Evolutionary conservation across 2,329 filamentous ascomycete genomes (phyloP).

Genomic region (Fusarium sp.): DNA sequence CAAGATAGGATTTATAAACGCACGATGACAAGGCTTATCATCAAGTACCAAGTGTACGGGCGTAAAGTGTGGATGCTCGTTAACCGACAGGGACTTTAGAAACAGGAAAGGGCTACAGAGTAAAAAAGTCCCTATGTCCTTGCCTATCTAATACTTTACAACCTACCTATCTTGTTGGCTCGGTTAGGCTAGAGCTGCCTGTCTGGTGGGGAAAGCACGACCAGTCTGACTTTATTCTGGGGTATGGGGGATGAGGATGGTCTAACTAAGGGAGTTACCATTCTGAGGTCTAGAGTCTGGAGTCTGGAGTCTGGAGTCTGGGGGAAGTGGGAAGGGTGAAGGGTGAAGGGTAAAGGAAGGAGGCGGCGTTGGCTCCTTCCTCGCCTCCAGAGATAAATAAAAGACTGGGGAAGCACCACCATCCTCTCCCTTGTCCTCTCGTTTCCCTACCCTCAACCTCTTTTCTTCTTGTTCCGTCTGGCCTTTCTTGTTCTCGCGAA

Average conservation of each 20-base stretch:
- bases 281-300: constrained; percentile 11
- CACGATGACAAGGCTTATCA: background rate
- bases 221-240: constrained; percentile 10
- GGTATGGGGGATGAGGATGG: background rate
- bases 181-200: background rate
- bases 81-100: constrained; percentile 1
- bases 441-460: constrained; percentile 10
- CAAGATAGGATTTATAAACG: constrained; percentile 11
- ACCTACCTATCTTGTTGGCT: background rate
- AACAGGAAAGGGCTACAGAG: background rate
- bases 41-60: constrained; percentile 1
- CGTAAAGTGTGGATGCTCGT: background rate
- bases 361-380: constrained; percentile 18
- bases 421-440: constrained; percentile 5
- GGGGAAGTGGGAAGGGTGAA: too few relatives aligned
- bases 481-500: background rate
- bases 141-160: background rate
- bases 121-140: constrained; percentile 1
- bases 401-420: constrained; percentile 15
- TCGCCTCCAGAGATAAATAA: constrained; percentile 35
- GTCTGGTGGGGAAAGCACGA: constrained; percentile 17
- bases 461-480: background rate
- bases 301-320: constrained; percentile 25
- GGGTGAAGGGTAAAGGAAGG: background rate
- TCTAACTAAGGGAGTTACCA: too few relatives aligned